phyloP scores from a whole-genome alignment of 2,329 filamentous ascomycete species.

The Proliferodiscus dingleyae region DNA sequence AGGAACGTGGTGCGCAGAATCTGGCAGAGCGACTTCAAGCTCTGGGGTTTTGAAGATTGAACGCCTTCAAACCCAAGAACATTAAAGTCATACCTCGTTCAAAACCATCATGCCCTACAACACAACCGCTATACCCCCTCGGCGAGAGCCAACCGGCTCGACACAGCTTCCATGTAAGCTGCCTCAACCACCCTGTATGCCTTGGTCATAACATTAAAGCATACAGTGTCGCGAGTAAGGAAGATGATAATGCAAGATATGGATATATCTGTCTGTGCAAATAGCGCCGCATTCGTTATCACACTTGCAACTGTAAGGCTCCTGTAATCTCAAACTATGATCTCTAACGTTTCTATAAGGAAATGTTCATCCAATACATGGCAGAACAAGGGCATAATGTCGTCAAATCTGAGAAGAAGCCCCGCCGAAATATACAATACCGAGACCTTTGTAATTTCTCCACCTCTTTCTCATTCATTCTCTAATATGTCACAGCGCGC shows the following conservation, averaged over 20 bases:
- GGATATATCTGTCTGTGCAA: conserved; percentile 81
- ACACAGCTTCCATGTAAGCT: conserved; percentile 77
- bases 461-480: neutral
- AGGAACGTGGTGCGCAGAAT: too few relatives aligned
- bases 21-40: too few relatives aligned
- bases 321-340: neutral
- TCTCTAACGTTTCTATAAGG: conserved; percentile 45
- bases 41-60: too few relatives aligned
- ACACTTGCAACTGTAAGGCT: conserved; percentile 73
- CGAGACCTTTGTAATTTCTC: conserved; percentile 70
- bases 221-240: conserved; percentile 83
- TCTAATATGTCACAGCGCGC: conserved; percentile 52
- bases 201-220: conserved; percentile 8
- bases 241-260: conserved; percentile 89
- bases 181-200: neutral
- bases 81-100: neutral
- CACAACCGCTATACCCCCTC: conserved; percentile 73
- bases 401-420: conserved; percentile 86
- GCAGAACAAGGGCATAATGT: conserved; percentile 81
- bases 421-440: conserved; percentile 91
- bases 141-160: conserved; percentile 78
- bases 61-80: too few relatives aligned
- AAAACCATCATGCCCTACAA: conserved; percentile 76
- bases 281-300: conserved; percentile 91
- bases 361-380: conserved; percentile 94